Percentiles rank a stretch among this genome's conserved stretches.
Evolutionary conservation across 495 filamentous ascomycete genomes (phyloP).

Genomic region (Daldinia concentrica): DNA sequence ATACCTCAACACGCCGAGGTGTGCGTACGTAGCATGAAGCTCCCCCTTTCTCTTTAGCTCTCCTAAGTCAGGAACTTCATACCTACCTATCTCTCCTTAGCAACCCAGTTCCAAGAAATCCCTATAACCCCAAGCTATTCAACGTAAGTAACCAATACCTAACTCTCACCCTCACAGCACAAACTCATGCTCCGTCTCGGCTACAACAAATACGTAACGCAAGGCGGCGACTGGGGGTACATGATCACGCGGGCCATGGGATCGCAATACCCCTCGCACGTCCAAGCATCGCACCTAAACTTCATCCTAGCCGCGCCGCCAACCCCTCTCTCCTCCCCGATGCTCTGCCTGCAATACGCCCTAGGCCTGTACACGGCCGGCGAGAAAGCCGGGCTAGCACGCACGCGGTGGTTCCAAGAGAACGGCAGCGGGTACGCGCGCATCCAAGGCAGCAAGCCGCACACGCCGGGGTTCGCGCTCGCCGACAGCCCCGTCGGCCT

Average conservation of each 20-base stretch:
- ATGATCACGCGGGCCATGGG: slow-evolving; percentile 67
- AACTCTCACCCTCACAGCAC: not conserved
- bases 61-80: too few species aligned
- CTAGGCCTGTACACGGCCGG: slow-evolving; percentile 40
- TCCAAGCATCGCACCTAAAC: slow-evolving; percentile 70
- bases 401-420: slow-evolving; percentile 55
- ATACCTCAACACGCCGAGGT: slow-evolving; percentile 66
- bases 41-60: not conserved
- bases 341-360: slow-evolving; percentile 54
- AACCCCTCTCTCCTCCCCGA: slow-evolving; percentile 45
- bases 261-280: slow-evolving; percentile 61
- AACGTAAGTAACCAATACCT: not conserved
- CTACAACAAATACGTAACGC: slow-evolving; percentile 70
- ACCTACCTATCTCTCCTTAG: not conserved
- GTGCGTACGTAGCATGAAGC: slow-evolving; percentile 30
- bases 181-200: slow-evolving; percentile 51
- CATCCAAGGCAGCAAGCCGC: slow-evolving; percentile 65
- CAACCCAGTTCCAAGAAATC: not conserved
- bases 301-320: slow-evolving; percentile 54
- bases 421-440: slow-evolving; percentile 62
- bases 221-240: slow-evolving; percentile 75
- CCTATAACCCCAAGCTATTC: not conserved
- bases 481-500: slow-evolving; percentile 66
- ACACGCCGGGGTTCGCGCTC: slow-evolving; percentile 65
- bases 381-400: slow-evolving; percentile 53